These are phyloP conservation scores for Sideroxylon spinosum DNA, from an alignment of 179 eudicot genomes.

Conservation along the genomic window DNA sequence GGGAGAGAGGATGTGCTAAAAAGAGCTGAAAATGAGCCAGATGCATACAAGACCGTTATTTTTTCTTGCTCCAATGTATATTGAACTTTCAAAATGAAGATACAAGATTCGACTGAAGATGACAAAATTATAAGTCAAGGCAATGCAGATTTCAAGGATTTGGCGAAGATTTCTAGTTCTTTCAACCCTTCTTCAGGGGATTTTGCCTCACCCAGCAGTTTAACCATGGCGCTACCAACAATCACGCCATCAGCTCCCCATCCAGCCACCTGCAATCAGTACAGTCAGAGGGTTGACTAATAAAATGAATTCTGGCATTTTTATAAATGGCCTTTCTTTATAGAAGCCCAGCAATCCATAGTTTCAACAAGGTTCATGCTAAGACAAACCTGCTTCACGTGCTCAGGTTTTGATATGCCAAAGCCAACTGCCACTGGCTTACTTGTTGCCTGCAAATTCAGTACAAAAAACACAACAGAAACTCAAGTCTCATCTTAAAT, in stretches of 20 bases:
- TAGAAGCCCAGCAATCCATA: not conserved
- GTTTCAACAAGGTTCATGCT: not conserved
- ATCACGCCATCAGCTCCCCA: conserved; percentile 99
- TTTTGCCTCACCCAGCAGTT: conserved; percentile 65
- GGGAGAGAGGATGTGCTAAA: too few relatives aligned
- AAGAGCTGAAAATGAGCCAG: too few relatives aligned
- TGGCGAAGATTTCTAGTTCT: conserved; percentile 58
- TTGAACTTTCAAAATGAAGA: not conserved
- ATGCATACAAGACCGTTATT: not conserved
- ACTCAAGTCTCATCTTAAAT: not conserved
- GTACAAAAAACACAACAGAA: not conserved
- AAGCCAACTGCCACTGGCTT: conserved; percentile 97
- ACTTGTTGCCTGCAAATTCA: conserved; percentile 45
- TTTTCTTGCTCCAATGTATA: too few relatives aligned
- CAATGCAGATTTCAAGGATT: conserved; percentile 60
- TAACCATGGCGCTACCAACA: conserved; percentile 89
- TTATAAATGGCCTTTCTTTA: not conserved
- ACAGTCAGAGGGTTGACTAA: not conserved
- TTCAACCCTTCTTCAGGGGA: conserved; percentile 85
- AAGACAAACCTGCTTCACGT: conserved; percentile 63
- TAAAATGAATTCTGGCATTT: not conserved
- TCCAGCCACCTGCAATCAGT: conserved; percentile 51
- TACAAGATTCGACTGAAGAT: not conserved
- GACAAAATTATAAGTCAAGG: conserved; percentile 21
- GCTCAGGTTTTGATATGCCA: conserved; percentile 93